Conservation (phyloP, 495 filamentous ascomycete species). For the Parmelia sp. region DNA sequence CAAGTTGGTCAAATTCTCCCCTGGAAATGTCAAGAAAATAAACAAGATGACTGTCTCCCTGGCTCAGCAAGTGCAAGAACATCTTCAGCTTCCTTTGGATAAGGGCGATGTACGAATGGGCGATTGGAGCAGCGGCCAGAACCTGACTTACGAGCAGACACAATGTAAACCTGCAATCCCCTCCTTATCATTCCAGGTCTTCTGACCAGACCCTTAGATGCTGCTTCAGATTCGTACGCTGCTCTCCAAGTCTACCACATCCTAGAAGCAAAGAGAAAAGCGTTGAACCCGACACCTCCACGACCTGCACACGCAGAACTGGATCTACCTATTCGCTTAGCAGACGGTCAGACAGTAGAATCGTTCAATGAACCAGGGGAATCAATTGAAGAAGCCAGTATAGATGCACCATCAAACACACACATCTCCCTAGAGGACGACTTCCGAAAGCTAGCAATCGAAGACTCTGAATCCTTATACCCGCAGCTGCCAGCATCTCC, state of each 20-base stretch:
- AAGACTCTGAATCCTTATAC: constrained; percentile 18
- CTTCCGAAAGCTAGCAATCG: constrained; percentile 19
- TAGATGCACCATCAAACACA: constrained; percentile 1
- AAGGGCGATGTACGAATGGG: constrained; percentile 66
- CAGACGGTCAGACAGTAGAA: constrained; percentile 32
- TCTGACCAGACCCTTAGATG: constrained; percentile 47
- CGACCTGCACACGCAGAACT: constrained; percentile 61
- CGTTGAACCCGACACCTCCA: constrained; percentile 62
- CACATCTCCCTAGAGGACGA: constrained; percentile 18
- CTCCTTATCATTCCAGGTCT: not conserved
- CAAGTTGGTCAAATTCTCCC: constrained; percentile 61
- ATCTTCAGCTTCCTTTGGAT: constrained; percentile 66
- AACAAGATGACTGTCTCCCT: constrained; percentile 63
- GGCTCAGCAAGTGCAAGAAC: constrained; percentile 59
- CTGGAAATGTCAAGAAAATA: constrained; percentile 45
- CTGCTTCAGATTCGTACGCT: constrained; percentile 78
- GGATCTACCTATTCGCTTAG: constrained; percentile 51
- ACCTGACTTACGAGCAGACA: constrained; percentile 59
- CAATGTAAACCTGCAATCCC: constrained; percentile 48
- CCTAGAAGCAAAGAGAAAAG: constrained; percentile 59
- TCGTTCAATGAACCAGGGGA: constrained; percentile 31
- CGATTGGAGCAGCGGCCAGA: constrained; percentile 54
- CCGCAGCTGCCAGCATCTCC: constrained; percentile 3
- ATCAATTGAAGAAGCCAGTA: constrained; percentile 21
- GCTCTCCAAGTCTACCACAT: constrained; percentile 63